phyloP scores from a whole-genome alignment of 192 early-diverging fungal species.

The Haplosporangium gracile region DNA sequence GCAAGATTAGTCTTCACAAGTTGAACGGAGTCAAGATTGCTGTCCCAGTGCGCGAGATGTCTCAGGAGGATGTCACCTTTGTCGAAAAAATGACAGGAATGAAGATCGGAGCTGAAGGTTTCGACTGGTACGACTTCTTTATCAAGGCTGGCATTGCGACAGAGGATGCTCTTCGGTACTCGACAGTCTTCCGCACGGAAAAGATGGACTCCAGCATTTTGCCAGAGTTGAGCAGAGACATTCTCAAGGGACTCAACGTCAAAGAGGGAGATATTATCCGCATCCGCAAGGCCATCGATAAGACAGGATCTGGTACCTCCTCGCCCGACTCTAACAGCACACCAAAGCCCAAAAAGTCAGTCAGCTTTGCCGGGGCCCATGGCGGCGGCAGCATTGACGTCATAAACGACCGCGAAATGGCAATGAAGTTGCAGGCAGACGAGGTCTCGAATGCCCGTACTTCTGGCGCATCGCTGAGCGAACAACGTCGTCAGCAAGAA shows the following conservation, averaged over 20 bases:
- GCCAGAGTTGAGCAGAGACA: conserved; percentile 79
- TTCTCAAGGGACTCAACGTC: conserved; percentile 83
- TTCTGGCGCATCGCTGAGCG: conserved; percentile 40
- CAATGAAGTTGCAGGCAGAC: conserved; percentile 51
- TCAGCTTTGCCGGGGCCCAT: conserved; percentile 51
- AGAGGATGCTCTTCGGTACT: conserved; percentile 84
- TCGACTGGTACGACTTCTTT: conserved; percentile 97
- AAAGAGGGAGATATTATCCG: conserved; percentile 88
- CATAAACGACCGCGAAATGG: conserved; percentile 42
- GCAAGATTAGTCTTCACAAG: conserved; percentile 94
- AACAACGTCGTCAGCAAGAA: conserved; percentile 64
- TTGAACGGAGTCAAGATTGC: conserved; percentile 94
- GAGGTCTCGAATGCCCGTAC: conserved; percentile 33
- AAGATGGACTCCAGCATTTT: conserved; percentile 87
- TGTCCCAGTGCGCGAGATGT: conserved; percentile 92
- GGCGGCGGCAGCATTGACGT: conserved; percentile 49
- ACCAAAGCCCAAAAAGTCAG: conserved; percentile 52
- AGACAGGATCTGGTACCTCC: conserved; percentile 58
- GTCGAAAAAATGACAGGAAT: conserved; percentile 66
- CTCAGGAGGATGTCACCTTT: conserved; percentile 65
- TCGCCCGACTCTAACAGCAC: conserved; percentile 61
- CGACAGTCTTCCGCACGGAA: conserved; percentile 87
- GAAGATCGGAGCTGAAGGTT: conserved; percentile 67
- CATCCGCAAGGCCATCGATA: conserved; percentile 73
- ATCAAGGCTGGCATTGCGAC: conserved; percentile 80